Percentiles rank a stretch among this genome's conserved stretches.
phyloP scores from a whole-genome alignment of 2,329 filamentous ascomycete genomes.

The Colletotrichum australisinense region DNA sequence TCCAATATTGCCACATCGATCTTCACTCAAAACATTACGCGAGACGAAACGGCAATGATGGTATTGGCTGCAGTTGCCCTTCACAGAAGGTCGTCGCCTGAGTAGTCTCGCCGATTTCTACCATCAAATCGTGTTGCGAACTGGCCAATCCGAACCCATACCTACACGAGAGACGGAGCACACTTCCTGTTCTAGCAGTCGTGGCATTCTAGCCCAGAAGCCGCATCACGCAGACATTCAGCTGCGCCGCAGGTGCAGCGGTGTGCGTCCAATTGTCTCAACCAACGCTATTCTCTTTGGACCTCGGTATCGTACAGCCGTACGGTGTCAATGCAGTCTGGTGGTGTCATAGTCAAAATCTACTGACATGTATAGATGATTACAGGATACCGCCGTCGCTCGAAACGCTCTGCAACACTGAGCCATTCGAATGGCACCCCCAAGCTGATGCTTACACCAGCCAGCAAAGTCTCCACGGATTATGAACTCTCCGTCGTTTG shows the following conservation, averaged over 20 bases:
- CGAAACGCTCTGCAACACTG: background rate
- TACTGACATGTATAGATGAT: background rate
- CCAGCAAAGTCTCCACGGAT: background rate
- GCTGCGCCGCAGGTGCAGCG: background rate
- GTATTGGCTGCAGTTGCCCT: background rate
- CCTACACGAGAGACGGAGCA: slow-evolving; percentile 2
- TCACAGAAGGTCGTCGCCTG: background rate
- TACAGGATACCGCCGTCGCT: background rate
- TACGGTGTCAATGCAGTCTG: background rate
- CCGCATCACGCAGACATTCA: background rate
- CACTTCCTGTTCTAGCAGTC: slow-evolving; percentile 11
- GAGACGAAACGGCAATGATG: background rate
- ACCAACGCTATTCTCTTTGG: background rate
- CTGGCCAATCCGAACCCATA: background rate
- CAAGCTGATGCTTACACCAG: background rate
- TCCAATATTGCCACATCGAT: background rate
- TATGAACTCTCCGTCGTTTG: background rate
- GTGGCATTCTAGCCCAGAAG: background rate
- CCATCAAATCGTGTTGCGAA: background rate
- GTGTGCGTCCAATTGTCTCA: background rate
- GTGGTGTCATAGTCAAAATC: background rate
- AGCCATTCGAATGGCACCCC: background rate
- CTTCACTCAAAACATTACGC: background rate
- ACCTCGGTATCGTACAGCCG: background rate
- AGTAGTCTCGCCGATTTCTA: background rate